Percentiles rank a stretch among this genome's conserved stretches.
These are phyloP conservation scores for Cytauxzoon felis DNA, from an alignment of 169 alveolate species.

Conservation along the genomic window DNA sequence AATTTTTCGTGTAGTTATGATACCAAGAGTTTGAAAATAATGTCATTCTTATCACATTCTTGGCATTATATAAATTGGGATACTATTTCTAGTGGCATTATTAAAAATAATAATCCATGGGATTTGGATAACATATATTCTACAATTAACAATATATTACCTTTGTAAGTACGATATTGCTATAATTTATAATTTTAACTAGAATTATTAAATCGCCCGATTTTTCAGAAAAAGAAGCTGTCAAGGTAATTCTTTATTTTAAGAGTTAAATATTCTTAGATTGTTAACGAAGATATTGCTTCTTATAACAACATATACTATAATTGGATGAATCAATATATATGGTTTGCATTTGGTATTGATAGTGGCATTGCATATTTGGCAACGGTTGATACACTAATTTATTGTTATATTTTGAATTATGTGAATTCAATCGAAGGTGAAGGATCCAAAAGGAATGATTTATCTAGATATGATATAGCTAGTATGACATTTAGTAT, in stretches of 20 bases:
- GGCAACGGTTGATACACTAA: conserved; percentile 31
- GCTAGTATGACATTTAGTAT: neutral
- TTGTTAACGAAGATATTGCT: neutral
- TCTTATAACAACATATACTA: neutral
- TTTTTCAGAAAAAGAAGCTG: too few relatives aligned
- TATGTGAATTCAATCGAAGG: neutral
- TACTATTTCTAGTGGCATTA: neutral
- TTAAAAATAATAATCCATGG: neutral
- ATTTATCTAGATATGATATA: neutral
- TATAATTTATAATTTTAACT: neutral
- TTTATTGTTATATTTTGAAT: conserved; percentile 4
- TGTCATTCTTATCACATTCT: neutral
- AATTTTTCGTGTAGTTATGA: neutral
- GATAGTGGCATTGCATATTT: conserved; percentile 30
- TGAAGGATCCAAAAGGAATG: neutral
- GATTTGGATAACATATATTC: neutral
- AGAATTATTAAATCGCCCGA: too few relatives aligned
- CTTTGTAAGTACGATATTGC: neutral
- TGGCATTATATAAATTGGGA: neutral
- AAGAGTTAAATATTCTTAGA: neutral
- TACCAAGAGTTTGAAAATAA: neutral
- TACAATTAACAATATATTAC: neutral
- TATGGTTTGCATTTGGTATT: conserved; percentile 14
- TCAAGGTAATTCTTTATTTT: neutral
- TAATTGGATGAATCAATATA: conserved; percentile 20